phyloP scores from a whole-genome alignment of 441 rosid genomes.

The Omphalea diandra region DNA sequence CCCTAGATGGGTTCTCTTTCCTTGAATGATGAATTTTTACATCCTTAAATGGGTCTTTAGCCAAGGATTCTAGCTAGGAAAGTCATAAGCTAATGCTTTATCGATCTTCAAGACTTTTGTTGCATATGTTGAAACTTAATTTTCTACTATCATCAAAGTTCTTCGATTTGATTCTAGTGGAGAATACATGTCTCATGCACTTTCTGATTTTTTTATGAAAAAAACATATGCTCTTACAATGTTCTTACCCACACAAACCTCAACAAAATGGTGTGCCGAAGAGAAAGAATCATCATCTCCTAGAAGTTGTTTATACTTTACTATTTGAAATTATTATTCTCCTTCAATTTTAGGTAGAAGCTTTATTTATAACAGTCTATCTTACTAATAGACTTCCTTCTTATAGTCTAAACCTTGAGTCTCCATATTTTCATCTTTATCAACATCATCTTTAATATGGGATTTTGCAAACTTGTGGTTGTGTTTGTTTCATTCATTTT shows the following conservation, averaged over 20 bases:
- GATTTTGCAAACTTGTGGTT: not conserved
- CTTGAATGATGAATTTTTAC: too few species aligned
- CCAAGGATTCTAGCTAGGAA: too few species aligned
- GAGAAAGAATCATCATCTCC: not conserved
- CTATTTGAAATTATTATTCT: not conserved
- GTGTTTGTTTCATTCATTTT: not conserved
- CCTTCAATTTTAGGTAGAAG: not conserved
- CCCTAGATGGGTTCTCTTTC: too few species aligned
- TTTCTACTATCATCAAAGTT: not conserved
- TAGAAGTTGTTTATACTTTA: not conserved
- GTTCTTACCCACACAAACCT: not conserved
- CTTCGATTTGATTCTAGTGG: not conserved
- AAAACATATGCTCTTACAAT: conserved; percentile 2
- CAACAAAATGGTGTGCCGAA: not conserved
- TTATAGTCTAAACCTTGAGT: not conserved
- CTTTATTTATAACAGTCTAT: not conserved
- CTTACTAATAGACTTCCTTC: not conserved
- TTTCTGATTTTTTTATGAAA: not conserved
- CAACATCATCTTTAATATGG: not conserved
- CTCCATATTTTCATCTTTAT: not conserved
- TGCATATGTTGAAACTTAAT: not conserved
- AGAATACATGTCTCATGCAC: not conserved
- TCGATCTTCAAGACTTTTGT: not conserved
- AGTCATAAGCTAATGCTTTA: too few species aligned
- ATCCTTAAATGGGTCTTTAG: too few species aligned